phyloP scores from a whole-genome alignment of 805 yeast genomes.

The Alloascoidea hylecoeti region DNA sequence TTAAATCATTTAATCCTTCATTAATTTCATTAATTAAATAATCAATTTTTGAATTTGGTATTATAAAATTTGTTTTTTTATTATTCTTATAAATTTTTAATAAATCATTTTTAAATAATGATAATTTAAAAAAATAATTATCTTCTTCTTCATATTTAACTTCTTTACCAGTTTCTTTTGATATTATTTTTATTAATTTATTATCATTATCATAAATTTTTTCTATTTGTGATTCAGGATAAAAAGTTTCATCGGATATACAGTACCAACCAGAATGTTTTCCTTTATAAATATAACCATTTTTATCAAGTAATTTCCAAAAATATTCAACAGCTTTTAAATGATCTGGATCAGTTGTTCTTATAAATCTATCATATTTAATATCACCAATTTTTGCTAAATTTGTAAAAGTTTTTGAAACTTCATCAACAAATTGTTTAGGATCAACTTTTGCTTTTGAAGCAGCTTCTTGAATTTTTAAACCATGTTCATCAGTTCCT shows the following conservation, averaged over 20 bases:
- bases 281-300: constrained; percentile 68
- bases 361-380: constrained; percentile 58
- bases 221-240: constrained; percentile 66
- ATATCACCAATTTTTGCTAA: constrained; percentile 49
- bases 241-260: constrained; percentile 87
- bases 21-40: constrained; percentile 45
- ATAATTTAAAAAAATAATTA: constrained; percentile 75
- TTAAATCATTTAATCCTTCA: constrained; percentile 44
- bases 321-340: constrained; percentile 43
- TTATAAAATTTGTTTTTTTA: constrained; percentile 41
- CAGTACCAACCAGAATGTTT: constrained; percentile 92
- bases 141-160: constrained; percentile 68
- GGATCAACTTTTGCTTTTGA: constrained; percentile 37
- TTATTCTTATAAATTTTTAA: constrained; percentile 31
- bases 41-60: constrained; percentile 42
- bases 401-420: constrained; percentile 46
- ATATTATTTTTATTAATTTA: constrained; percentile 14
- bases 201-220: constrained; percentile 15
- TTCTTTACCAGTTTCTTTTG: constrained; percentile 58
- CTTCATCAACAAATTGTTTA: constrained; percentile 55
- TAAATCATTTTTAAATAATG: constrained; percentile 41
- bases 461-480: constrained; percentile 86
- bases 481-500: constrained; percentile 96
- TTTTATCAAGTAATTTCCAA: constrained; percentile 49
- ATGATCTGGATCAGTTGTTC: constrained; percentile 87